These are phyloP conservation scores for Omphalotus olearius DNA, from an alignment of 1,284 basidiomycete species.

Conservation along the genomic window DNA sequence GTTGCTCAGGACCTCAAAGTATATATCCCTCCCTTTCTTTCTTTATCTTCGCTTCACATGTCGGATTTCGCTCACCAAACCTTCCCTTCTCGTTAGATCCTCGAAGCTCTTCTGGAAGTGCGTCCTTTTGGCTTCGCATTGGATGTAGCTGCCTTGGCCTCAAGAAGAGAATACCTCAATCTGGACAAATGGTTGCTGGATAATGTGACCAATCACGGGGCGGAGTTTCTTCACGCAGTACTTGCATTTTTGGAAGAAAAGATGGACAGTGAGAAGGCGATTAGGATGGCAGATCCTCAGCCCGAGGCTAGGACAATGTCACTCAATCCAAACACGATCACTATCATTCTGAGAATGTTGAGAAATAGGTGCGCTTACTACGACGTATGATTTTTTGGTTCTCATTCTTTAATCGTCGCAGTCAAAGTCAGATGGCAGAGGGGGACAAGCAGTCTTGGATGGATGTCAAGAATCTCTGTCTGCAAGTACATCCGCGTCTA, in stretches of 20 bases:
- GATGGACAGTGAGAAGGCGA: conserved; percentile 83
- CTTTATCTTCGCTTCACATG: background rate
- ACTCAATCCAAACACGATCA: conserved; percentile 82
- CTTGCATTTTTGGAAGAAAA: conserved; percentile 89
- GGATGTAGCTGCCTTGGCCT: conserved; percentile 92
- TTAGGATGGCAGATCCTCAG: conserved; percentile 74
- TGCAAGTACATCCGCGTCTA: conserved; percentile 94
- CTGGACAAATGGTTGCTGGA: conserved; percentile 96
- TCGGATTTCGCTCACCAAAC: background rate
- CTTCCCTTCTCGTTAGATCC: conserved; percentile 50
- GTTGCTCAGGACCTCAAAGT: conserved; percentile 95
- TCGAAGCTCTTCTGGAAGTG: conserved; percentile 86
- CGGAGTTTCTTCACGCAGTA: conserved; percentile 84
- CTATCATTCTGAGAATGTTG: conserved; percentile 86
- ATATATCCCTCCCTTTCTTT: conserved; percentile 5
- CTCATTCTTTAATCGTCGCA: conserved; percentile 23
- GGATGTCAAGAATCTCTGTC: conserved; percentile 89
- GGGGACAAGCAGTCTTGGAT: conserved; percentile 88
- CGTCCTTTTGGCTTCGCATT: conserved; percentile 85
- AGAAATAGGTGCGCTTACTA: conserved; percentile 63
- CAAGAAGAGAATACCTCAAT: conserved; percentile 90
- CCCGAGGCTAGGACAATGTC: conserved; percentile 80
- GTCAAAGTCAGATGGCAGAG: conserved; percentile 61
- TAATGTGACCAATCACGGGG: conserved; percentile 76
- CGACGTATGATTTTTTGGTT: conserved; percentile 7